phyloP scores from a whole-genome alignment of 108 stramenopile species.

The Tribonema minus region DNA sequence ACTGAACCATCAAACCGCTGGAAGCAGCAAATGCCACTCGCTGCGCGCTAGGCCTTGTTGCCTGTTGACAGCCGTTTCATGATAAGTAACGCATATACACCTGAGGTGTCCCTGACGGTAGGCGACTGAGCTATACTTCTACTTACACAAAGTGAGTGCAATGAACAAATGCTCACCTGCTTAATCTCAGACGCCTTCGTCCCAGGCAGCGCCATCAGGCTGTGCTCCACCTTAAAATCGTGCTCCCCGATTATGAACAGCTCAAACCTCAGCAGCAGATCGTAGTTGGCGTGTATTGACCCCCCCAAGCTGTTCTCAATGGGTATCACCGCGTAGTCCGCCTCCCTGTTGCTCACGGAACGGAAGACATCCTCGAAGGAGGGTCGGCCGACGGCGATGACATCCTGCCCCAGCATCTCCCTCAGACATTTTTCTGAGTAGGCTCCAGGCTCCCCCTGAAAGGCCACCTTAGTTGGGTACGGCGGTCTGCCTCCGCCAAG shows the following conservation, averaged over 20 bases:
- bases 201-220: conserved; percentile 68
- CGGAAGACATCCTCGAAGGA: conserved; percentile 87
- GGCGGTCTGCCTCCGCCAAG: too few species aligned
- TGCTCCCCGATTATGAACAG: conserved; percentile 68
- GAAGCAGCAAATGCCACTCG: too few species aligned
- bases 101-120: too few species aligned
- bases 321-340: conserved; percentile 87
- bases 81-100: too few species aligned
- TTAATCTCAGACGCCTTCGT: conserved; percentile 63
- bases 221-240: conserved; percentile 89
- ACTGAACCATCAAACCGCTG: too few species aligned
- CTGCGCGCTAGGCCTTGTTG: too few species aligned
- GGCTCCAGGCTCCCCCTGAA: conserved; percentile 92
- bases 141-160: too few species aligned
- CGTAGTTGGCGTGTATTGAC: conserved; percentile 95
- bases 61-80: too few species aligned
- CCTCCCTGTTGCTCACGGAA: conserved; percentile 76
- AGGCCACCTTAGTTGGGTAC: conserved; percentile 15
- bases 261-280: conserved; percentile 91
- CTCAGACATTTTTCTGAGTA: conserved; percentile 90
- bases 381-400: conserved; percentile 75
- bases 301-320: conserved; percentile 95
- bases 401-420: conserved; percentile 78
- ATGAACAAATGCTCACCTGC: too few species aligned
- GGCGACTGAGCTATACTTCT: too few species aligned